These are phyloP conservation scores for Kodamaea alishanica DNA, from an alignment of 1,139 yeast species.

Conservation along the genomic window DNA sequence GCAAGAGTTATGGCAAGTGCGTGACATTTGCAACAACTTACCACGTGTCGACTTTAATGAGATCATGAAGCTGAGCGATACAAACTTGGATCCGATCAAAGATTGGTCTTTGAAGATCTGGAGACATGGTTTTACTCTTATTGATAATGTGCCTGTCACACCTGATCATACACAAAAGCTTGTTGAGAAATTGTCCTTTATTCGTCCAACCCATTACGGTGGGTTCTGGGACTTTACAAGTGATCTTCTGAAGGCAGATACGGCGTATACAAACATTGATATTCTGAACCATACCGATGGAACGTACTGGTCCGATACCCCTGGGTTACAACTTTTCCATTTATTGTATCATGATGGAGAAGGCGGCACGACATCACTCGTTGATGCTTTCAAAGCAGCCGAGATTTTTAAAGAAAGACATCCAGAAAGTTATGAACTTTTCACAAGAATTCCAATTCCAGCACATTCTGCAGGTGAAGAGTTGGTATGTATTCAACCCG, in stretches of 20 bases:
- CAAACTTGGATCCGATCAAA: conserved; percentile 40
- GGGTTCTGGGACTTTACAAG: conserved; percentile 83
- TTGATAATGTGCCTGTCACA: conserved; percentile 59
- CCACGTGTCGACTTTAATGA: conserved; percentile 52
- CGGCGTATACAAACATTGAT: conserved; percentile 71
- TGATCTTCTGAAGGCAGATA: conserved; percentile 66
- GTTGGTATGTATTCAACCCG: conserved; percentile 63
- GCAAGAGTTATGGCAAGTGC: conserved; percentile 46
- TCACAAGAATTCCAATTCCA: conserved; percentile 55
- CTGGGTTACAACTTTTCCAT: conserved; percentile 72
- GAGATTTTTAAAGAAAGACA: conserved; percentile 40
- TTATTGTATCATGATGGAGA: conserved; percentile 60
- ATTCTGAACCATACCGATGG: conserved; percentile 74
- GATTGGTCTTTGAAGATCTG: conserved; percentile 61
- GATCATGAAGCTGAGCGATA: conserved; percentile 34
- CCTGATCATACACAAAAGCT: conserved; percentile 61
- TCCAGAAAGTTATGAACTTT: conserved; percentile 55
- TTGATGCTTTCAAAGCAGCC: conserved; percentile 69
- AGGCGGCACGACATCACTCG: conserved; percentile 73
- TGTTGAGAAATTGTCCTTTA: conserved; percentile 58
- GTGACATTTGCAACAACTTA: conserved; percentile 35
- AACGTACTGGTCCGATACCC: conserved; percentile 75
- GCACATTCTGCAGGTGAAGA: conserved; percentile 79
- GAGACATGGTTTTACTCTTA: conserved; percentile 61
- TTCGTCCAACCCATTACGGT: conserved; percentile 73